These are phyloP conservation scores for Globisporangium middletonii DNA, from an alignment of 352 stramenopile genomes.

Conservation along the genomic window DNA sequence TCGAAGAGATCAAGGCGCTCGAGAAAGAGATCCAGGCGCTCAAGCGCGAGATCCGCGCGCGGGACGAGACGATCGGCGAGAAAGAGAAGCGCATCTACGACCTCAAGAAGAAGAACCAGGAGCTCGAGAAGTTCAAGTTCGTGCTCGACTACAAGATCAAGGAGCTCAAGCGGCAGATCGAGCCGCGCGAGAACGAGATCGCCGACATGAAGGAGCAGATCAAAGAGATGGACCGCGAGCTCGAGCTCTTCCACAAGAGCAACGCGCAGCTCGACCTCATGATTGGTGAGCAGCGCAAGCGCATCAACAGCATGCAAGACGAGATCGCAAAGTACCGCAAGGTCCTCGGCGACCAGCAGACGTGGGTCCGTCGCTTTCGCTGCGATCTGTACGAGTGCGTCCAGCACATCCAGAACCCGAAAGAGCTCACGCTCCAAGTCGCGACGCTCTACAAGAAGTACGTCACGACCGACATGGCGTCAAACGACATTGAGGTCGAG, in stretches of 20 bases:
- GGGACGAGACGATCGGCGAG: constrained; percentile 93
- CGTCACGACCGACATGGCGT: constrained; percentile 32
- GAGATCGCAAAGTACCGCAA: constrained; percentile 62
- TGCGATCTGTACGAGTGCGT: constrained; percentile 83
- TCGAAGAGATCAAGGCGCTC: constrained; percentile 88
- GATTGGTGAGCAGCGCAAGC: constrained; percentile 91
- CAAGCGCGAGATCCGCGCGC: constrained; percentile 90
- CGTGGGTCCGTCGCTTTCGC: constrained; percentile 68
- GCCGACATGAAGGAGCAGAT: constrained; percentile 93
- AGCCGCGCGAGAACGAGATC: constrained; percentile 94
- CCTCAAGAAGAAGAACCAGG: constrained; percentile 96
- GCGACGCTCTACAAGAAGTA: constrained; percentile 74
- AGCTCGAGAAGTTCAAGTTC: constrained; percentile 97
- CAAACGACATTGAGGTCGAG: constrained; percentile 53
- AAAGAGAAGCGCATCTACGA: constrained; percentile 97
- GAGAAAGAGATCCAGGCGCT: constrained; percentile 92
- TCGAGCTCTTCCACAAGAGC: constrained; percentile 94
- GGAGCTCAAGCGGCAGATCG: constrained; percentile 95
- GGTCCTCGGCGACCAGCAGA: constrained; percentile 52
- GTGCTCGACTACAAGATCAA: constrained; percentile 97
- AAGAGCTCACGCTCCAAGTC: constrained; percentile 72
- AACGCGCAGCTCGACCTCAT: constrained; percentile 93
- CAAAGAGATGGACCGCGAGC: constrained; percentile 92
- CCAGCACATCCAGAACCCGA: constrained; percentile 66
- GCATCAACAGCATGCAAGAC: constrained; percentile 90